phyloP scores from a whole-genome alignment of 257 asterid genomes.

The Pogostemon cablin region DNA sequence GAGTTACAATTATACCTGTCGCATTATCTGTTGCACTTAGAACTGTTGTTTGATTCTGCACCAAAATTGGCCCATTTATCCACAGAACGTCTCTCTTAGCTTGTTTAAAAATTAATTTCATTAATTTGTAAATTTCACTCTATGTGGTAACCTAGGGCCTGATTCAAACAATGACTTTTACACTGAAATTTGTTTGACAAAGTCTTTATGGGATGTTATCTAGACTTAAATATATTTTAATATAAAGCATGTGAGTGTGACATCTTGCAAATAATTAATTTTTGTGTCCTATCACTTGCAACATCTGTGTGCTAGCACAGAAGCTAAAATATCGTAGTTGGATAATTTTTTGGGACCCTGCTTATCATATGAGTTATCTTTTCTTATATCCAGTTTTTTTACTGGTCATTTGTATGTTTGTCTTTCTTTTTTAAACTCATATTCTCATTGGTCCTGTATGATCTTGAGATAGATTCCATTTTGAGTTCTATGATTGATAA shows the following conservation, averaged over 20 bases:
- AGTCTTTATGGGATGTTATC: neutral
- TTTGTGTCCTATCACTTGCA: neutral
- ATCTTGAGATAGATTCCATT: conserved; percentile 21
- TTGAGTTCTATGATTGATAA: conserved; percentile 16
- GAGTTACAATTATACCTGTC: too few species aligned
- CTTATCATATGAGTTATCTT: neutral
- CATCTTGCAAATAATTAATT: neutral
- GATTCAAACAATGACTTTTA: neutral
- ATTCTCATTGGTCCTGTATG: conserved; percentile 18
- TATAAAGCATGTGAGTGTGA: conserved; percentile 7
- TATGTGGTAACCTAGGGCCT: neutral
- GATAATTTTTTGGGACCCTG: neutral
- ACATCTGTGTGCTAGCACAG: conserved; percentile 3
- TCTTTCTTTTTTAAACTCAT: conserved; percentile 13
- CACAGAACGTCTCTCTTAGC: neutral
- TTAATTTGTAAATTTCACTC: neutral
- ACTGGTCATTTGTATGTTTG: neutral
- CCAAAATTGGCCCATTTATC: neutral
- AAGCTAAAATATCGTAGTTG: neutral
- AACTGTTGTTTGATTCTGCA: conserved; percentile 14
- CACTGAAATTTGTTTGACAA: too few species aligned
- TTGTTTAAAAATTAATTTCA: neutral
- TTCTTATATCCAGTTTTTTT: neutral
- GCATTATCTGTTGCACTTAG: neutral
- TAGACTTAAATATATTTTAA: conserved; percentile 16